Evolutionary conservation across 768 basidiomycete genomes (phyloP), one percentile per base, ranked within the genome.

Genomic region (Xerocomellus intermedius): DNA sequence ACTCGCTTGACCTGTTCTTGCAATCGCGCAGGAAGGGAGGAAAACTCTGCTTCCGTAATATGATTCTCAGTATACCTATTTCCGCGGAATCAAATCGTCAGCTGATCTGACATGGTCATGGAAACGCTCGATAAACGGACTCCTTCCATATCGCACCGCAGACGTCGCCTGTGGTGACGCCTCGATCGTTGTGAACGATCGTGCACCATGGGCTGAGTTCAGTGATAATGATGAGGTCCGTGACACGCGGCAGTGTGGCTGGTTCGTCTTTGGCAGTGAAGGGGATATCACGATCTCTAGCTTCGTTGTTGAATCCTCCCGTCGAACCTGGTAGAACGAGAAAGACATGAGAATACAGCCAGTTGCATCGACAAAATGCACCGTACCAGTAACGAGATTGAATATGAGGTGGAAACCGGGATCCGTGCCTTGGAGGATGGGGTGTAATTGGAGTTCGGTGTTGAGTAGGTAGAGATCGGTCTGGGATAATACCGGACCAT

Each of bases 401-500:
- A 92, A 89, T 44, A 85, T 78, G 16, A 93, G 81, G 57, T 83
- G 83, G 70, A 88, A 86, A 13, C 63, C 64, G 8, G 50, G 57
- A 57, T 73, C 66, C 26, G 74, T 71, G 60, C 79, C 79, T 36
- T 77, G 75, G 13, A 94, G 79, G 66, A 91, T 84, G 5, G 91
- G 91, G 62, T 94, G 78, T 32, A 93, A 66, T 63, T 88, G 82
- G 3, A 93, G 77, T 16, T 85, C 81, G 5, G 82, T 79, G 42
- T 81, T 77, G 52, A 94, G 80, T 4, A 93, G 80, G 69, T 91
- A 94, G 14, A 94, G 77, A 64, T 93, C 91, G 0, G 89, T 91
- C 64, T 88, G 87, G 3, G 82, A 80, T 14, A 93, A 78, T 7
- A 92, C 82, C 6, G 91, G 91, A 0, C 89, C 90, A 70, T 92